Conservation (phyloP, 805 yeast genomes). For the Pichia cephalocereana region DNA sequence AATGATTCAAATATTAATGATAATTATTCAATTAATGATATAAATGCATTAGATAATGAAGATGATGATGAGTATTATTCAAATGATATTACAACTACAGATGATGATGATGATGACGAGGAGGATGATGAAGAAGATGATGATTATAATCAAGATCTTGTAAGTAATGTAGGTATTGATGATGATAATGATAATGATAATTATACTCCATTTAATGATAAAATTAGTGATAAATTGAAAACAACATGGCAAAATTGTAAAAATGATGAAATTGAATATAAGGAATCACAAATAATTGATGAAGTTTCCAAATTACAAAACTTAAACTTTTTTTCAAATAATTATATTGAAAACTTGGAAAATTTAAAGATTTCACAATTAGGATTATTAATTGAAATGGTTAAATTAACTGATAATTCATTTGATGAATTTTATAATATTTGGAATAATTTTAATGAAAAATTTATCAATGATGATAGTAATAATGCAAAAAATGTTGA, state of each 20-base stretch:
- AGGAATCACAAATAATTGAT: conserved; percentile 77
- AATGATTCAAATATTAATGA: not conserved
- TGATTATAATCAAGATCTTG: not conserved
- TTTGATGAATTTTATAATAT: conserved; percentile 23
- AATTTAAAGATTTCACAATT: conserved; percentile 50
- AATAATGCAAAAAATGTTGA: not conserved
- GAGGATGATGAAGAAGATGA: no score
- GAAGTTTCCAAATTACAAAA: conserved; percentile 57
- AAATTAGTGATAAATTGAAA: conserved; percentile 37
- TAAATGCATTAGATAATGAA: not conserved
- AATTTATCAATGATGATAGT: not conserved
- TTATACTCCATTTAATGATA: conserved; percentile 24
- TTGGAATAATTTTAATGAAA: conserved; percentile 17
- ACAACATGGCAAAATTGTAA: conserved; percentile 52
- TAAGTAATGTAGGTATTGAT: not conserved
- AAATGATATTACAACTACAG: not conserved
- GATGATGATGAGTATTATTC: not conserved
- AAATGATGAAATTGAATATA: conserved; percentile 73
- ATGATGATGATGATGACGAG: not conserved
- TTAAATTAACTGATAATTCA: conserved; percentile 22
- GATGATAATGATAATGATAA: no score
- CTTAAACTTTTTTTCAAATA: conserved; percentile 42
- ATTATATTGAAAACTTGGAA: conserved; percentile 43
- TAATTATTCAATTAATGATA: not conserved
- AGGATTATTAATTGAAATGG: conserved; percentile 33